Percentiles rank a stretch among this genome's conserved stretches.
phyloP scores from a whole-genome alignment of 805 yeast species.

The Metschnikowia koreensis region DNA sequence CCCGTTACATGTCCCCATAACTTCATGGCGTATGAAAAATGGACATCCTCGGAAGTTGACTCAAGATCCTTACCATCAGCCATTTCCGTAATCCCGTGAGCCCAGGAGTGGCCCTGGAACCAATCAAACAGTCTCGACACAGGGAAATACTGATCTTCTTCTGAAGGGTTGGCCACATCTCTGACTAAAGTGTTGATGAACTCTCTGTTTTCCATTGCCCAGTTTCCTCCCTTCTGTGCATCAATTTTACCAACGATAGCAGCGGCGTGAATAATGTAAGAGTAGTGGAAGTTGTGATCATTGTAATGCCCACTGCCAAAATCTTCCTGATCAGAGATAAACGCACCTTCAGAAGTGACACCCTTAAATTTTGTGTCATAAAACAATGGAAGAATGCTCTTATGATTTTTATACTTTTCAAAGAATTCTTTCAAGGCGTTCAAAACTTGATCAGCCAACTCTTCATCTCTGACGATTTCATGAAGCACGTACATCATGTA shows the following conservation, averaged over 20 bases:
- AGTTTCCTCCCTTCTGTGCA: slow-evolving; percentile 53
- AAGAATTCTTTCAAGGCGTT: slow-evolving; percentile 44
- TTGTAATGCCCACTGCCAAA: slow-evolving; percentile 77
- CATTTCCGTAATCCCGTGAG: slow-evolving; percentile 60
- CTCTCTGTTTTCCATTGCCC: slow-evolving; percentile 46
- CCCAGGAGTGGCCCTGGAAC: slow-evolving; percentile 75
- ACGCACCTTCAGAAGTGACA: slow-evolving; percentile 47
- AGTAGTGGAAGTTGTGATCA: slow-evolving; percentile 88
- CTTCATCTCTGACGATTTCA: slow-evolving; percentile 45
- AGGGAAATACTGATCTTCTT: slow-evolving; percentile 58
- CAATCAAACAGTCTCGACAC: slow-evolving; percentile 66
- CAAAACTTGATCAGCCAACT: slow-evolving; percentile 35
- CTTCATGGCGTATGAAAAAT: slow-evolving; percentile 65
- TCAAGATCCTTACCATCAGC: slow-evolving; percentile 74
- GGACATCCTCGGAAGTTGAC: slow-evolving; percentile 68
- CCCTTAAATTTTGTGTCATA: slow-evolving; percentile 59
- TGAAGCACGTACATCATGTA: slow-evolving; percentile 52
- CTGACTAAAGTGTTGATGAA: slow-evolving; percentile 63
- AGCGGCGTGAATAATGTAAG: slow-evolving; percentile 80
- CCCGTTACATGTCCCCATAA: slow-evolving; percentile 63
- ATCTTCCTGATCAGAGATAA: slow-evolving; percentile 26
- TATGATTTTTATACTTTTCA: slow-evolving; percentile 35
- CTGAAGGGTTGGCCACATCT: slow-evolving; percentile 65
- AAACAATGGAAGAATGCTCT: slow-evolving; percentile 48
- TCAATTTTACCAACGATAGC: slow-evolving; percentile 72